Conservation (phyloP, 495 filamentous ascomycete species). For the Aspergillus haitiensis region DNA sequence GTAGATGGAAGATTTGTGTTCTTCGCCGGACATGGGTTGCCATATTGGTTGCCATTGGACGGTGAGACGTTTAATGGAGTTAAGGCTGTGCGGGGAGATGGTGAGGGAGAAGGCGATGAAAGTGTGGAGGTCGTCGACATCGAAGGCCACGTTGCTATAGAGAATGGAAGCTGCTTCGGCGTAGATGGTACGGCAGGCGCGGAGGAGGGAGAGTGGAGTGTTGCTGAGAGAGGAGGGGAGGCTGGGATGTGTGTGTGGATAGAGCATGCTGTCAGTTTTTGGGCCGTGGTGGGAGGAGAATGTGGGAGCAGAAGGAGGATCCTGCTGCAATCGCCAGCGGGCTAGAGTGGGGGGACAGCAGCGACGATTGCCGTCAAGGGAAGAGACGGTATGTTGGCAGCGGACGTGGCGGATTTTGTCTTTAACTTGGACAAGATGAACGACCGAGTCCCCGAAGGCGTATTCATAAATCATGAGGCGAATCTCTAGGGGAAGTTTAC, state of each 20-base stretch:
- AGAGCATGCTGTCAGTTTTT: slow-evolving; percentile 28
- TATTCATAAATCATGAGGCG: slow-evolving; percentile 57
- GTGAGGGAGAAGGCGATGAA: slow-evolving; percentile 39
- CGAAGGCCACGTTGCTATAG: slow-evolving; percentile 35
- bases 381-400: slow-evolving; percentile 26
- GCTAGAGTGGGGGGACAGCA: slow-evolving; percentile 42
- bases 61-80: slow-evolving; percentile 27
- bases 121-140: slow-evolving; percentile 46
- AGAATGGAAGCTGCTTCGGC: slow-evolving; percentile 37
- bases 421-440: slow-evolving; percentile 45
- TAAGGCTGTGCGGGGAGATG: slow-evolving; percentile 22
- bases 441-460: slow-evolving; percentile 46
- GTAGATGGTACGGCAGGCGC: slow-evolving; percentile 45
- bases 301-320: neutral
- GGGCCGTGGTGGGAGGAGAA: neutral
- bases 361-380: slow-evolving; percentile 36
- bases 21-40: slow-evolving; percentile 37
- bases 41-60: slow-evolving; percentile 45
- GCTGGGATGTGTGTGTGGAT: slow-evolving; percentile 40
- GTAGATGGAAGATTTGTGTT: slow-evolving; percentile 40
- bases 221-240: slow-evolving; percentile 34
- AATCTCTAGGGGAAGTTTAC: slow-evolving; percentile 52
- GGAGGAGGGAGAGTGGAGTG: slow-evolving; percentile 33
- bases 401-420: slow-evolving; percentile 45
- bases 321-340: slow-evolving; percentile 36